Conservation (phyloP, 257 asterid genomes). For the Linaria vulgaris region DNA sequence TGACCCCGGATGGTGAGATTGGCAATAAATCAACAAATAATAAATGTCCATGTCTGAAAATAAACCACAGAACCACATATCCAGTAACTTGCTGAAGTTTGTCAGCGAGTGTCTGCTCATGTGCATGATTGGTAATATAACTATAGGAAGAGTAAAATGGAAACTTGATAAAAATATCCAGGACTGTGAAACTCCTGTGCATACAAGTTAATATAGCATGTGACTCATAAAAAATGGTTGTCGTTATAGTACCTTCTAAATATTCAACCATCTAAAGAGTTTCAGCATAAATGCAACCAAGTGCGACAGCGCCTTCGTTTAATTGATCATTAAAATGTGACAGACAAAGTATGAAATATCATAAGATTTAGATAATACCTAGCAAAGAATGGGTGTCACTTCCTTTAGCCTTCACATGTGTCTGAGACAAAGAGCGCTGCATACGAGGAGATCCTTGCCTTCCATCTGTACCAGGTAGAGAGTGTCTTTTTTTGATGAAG, state of each 20-base stretch:
- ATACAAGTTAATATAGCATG: background rate
- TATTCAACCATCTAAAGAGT: constrained; percentile 5
- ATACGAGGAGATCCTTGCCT: constrained; percentile 88
- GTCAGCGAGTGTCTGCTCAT: background rate
- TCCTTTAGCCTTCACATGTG: constrained; percentile 64
- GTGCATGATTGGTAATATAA: background rate
- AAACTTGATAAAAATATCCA: background rate
- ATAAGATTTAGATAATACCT: constrained; percentile 48
- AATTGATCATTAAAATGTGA: constrained; percentile 8
- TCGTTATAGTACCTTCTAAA: background rate
- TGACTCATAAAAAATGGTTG: constrained; percentile 14
- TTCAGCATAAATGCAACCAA: constrained; percentile 13
- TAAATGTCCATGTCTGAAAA: background rate
- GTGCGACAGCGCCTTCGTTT: constrained; percentile 6
- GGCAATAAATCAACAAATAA: background rate
- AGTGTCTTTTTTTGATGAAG: constrained; percentile 71
- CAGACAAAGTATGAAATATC: constrained; percentile 7
- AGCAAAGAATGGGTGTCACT: constrained; percentile 72
- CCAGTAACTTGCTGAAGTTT: background rate
- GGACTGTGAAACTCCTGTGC: background rate
- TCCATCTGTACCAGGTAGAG: constrained; percentile 67
- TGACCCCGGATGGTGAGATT: background rate
- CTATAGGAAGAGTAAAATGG: background rate
- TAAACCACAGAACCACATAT: background rate
- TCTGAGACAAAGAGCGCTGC: constrained; percentile 72